Evolutionary conservation across 106 monocot genomes (phyloP).

Genomic region (Iris macrosiphon): DNA sequence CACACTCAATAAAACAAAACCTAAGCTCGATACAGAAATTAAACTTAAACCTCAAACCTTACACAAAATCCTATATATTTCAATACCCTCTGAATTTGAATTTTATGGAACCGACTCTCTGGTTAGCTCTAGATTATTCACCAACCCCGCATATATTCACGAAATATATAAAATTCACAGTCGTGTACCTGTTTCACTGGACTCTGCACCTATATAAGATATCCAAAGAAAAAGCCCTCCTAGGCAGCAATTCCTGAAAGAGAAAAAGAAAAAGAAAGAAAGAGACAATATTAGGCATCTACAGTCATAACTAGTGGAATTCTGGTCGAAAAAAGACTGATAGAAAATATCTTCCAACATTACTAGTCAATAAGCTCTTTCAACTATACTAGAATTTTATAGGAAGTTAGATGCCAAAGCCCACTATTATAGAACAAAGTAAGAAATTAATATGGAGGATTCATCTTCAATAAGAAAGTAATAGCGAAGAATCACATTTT

Average conservation of each 20-base stretch:
- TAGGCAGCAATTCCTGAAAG: constrained; percentile 32
- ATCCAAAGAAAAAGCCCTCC: constrained; percentile 7
- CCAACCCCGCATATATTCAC: constrained; percentile 23
- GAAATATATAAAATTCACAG: constrained; percentile 13
- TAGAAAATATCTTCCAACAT: no score
- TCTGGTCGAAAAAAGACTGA: no score
- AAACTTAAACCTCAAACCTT: constrained; percentile 26
- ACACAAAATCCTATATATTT: constrained; percentile 23
- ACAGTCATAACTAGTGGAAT: no score
- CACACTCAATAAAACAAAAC: constrained; percentile 16
- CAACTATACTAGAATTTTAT: not conserved
- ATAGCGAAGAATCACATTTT: not conserved
- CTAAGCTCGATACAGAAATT: constrained; percentile 9
- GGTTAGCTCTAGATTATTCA: constrained; percentile 37
- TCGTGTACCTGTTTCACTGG: constrained; percentile 17
- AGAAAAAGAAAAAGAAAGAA: not conserved
- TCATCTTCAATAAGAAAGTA: not conserved
- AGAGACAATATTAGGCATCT: constrained; percentile 5
- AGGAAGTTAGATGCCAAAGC: not conserved
- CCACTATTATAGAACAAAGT: not conserved
- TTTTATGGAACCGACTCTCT: constrained; percentile 19
- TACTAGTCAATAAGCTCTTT: not conserved
- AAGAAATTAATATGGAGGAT: no score
- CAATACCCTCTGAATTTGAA: constrained; percentile 16
- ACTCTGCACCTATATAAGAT: constrained; percentile 13